A percentile compares a stretch with the other conserved stretches of the same genome.
Evolutionary conservation across 805 yeast species (phyloP).

Genomic region (Ogataea nitratoaversa): DNA sequence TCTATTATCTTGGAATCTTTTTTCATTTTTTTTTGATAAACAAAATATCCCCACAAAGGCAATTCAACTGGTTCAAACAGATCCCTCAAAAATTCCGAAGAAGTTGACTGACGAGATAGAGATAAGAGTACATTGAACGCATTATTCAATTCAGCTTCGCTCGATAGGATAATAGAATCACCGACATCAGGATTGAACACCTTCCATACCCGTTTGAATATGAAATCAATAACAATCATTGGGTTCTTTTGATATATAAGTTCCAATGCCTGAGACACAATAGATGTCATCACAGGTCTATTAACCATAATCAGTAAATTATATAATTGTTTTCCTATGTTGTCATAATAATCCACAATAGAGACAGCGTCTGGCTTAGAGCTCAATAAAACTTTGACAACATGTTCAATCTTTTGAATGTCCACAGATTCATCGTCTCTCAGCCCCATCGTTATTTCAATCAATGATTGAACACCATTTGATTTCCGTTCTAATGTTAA

Average conservation of each 20-base stretch:
- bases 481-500: slow-evolving; percentile 50
- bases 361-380: slow-evolving; percentile 53
- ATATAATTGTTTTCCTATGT: slow-evolving; percentile 62
- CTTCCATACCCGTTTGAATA: slow-evolving; percentile 48
- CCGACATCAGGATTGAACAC: slow-evolving; percentile 35
- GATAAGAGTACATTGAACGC: slow-evolving; percentile 63
- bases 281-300: slow-evolving; percentile 55
- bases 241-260: slow-evolving; percentile 47
- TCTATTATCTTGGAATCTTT: slow-evolving; percentile 34
- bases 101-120: slow-evolving; percentile 41
- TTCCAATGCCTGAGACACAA: slow-evolving; percentile 52
- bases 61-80: slow-evolving; percentile 28
- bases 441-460: slow-evolving; percentile 74
- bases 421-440: slow-evolving; percentile 69
- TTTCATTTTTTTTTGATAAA: slow-evolving; percentile 30
- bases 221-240: slow-evolving; percentile 52
- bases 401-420: slow-evolving; percentile 60
- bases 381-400: slow-evolving; percentile 56
- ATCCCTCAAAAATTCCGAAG: slow-evolving; percentile 31
- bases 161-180: slow-evolving; percentile 33
- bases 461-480: slow-evolving; percentile 63
- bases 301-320: slow-evolving; percentile 54
- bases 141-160: slow-evolving; percentile 54
- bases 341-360: slow-evolving; percentile 47
- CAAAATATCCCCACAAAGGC: slow-evolving; percentile 42